Conservation (phyloP, 768 basidiomycete species). For the Suillus luteus region DNA sequence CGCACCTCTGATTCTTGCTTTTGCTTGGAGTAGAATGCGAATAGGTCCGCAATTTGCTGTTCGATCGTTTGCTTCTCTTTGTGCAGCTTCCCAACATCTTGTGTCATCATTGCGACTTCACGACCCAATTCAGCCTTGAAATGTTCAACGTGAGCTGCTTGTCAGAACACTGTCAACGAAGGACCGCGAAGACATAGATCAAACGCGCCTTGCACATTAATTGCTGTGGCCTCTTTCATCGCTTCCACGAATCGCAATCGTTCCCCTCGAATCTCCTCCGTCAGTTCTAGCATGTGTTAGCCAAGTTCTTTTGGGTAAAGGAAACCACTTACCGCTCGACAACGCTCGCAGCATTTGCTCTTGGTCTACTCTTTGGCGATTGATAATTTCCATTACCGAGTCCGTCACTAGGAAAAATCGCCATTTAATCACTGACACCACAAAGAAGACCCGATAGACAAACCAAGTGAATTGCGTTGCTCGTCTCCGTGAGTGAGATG, state of each 20-base stretch:
- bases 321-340: slow-evolving; percentile 52
- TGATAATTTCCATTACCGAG: slow-evolving; percentile 60
- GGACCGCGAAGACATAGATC: background rate
- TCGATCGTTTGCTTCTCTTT: slow-evolving; percentile 65
- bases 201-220: slow-evolving; percentile 74
- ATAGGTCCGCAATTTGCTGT: slow-evolving; percentile 71
- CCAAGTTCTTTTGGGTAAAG: slow-evolving; percentile 3
- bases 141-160: slow-evolving; percentile 78
- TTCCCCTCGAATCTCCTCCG: slow-evolving; percentile 84
- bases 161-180: slow-evolving; percentile 8
- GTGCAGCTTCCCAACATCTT: slow-evolving; percentile 70
- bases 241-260: slow-evolving; percentile 86
- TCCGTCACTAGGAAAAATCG: slow-evolving; percentile 47
- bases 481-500: slow-evolving; percentile 42
- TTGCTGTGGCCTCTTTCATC: slow-evolving; percentile 91
- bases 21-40: slow-evolving; percentile 71
- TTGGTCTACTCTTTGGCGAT: slow-evolving; percentile 72
- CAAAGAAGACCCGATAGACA: slow-evolving; percentile 18
- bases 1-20: slow-evolving; percentile 43
- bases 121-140: slow-evolving; percentile 80
- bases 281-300: slow-evolving; percentile 54
- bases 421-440: slow-evolving; percentile 9
- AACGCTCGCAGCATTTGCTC: slow-evolving; percentile 67
- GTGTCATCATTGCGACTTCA: slow-evolving; percentile 73
- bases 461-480: slow-evolving; percentile 42